Evolutionary conservation across 2,329 filamentous ascomycete genomes (phyloP).

Genomic region (Sporothrix inflata): DNA sequence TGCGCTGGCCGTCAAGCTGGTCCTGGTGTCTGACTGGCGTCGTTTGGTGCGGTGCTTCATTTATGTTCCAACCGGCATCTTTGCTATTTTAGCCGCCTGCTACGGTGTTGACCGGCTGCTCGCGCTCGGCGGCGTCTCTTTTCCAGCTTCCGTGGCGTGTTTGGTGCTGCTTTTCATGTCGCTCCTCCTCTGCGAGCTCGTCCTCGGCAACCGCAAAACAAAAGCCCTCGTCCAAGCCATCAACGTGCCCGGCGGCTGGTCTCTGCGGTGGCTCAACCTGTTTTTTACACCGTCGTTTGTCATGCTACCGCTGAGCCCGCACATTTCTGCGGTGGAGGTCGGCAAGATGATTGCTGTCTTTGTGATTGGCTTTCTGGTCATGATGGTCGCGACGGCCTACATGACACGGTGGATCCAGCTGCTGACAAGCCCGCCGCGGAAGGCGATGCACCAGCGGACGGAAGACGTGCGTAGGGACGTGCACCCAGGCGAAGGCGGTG

Average conservation of each 20-base stretch:
- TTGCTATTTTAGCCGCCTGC: constrained; percentile 47
- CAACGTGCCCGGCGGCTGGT: constrained; percentile 60
- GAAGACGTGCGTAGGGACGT: constrained; percentile 50
- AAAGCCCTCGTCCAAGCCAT: constrained; percentile 53
- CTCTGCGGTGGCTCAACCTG: constrained; percentile 61
- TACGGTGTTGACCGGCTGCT: constrained; percentile 51
- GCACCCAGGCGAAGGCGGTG: constrained; percentile 29
- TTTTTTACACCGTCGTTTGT: constrained; percentile 65
- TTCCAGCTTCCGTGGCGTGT: constrained; percentile 63
- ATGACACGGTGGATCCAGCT: constrained; percentile 58
- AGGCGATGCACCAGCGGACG: constrained; percentile 53
- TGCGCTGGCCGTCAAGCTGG: constrained; percentile 36
- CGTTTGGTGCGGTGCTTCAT: constrained; percentile 49
- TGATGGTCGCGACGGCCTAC: constrained; percentile 58
- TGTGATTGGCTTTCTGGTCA: constrained; percentile 58
- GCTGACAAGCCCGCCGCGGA: constrained; percentile 55
- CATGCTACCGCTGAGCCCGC: constrained; percentile 58
- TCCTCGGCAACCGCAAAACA: constrained; percentile 54
- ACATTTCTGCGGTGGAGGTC: constrained; percentile 58
- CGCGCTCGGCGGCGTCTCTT: constrained; percentile 53
- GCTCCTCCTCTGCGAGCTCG: constrained; percentile 51
- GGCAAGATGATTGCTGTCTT: constrained; percentile 64
- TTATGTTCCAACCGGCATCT: constrained; percentile 52
- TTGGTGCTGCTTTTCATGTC: constrained; percentile 58
- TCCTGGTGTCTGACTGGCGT: constrained; percentile 23